Base-by-base conservation (phyloP, 1,284 basidiomycete species). In the Tylopilus orsonianus region DNA sequence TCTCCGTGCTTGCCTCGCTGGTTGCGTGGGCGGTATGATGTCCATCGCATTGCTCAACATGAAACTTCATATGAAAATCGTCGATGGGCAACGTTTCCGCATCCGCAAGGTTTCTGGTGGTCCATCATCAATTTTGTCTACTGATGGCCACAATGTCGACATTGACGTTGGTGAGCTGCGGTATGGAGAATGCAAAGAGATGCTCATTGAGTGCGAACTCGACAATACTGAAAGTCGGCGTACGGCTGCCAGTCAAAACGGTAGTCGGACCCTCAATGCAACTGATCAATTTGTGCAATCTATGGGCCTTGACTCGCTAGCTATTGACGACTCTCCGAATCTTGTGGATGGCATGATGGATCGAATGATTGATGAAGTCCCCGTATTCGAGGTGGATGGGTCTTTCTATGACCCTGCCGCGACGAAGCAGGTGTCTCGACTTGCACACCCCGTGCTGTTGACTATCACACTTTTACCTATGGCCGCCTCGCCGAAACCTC, bases 1-100 rank as follows among this genome's bases (percentile, higher is more conserved):
- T 65, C 81, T 97, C 23, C 83, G 90, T 38, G 86, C 90, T 58
- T 87, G 91, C 52, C 75, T 97, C 22, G 91, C 93, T 3, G 95
- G 94, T 7, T 92, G 92, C 62, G 77, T 97, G 8, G 94, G 94
- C 8, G 94, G 93, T 4, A 87, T 97, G 83, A 90, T 96, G 84
- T 90, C 87, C 34, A 91, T 97, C 53, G 93, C 90, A 0, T 71
- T 94, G 42, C 76, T 88, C 49, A 87, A 88, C 67, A 90, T 96
- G 84, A 93, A 92, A 71, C 75, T 97, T 27, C 93, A 96, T 68
- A 83, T 97, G 73, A 88, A 87, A 69, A 85, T 93, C 47, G 86
- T 92, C 38, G 90, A 93, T 57, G 75, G 83, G 41, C 75, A 84
- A 67, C 79, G 89, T 32, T 96, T 97, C 80, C 81, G 85, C 55